Evolutionary conservation across 2,329 filamentous ascomycete genomes (phyloP), one percentile per base, ranked within the genome.

Genomic region (Teratosphaeria pseudoeucalypti): DNA sequence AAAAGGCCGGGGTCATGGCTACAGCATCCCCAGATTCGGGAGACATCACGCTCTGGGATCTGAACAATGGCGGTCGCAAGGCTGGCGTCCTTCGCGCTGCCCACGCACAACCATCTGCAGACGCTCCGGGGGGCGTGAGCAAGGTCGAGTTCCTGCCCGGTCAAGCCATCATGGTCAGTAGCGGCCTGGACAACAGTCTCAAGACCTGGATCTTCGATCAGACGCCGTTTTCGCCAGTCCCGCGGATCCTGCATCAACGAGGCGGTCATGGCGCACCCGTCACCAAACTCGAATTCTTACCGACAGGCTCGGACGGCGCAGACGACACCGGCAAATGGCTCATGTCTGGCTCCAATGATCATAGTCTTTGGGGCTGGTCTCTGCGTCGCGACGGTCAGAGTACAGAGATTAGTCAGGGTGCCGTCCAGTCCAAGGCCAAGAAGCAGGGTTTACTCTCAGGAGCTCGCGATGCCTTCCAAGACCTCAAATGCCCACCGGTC

Each of bases 191-290:
- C 73, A 99, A 99, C 74, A 90, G 92, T 10, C 78, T 99, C 61
- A 95, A 92, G 72, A 92, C 91, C 5, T 96, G 92, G 92, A 94
- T 97, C 62, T 96, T 96, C 67, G 92, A 97, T 69, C 87, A 95
- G 72, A 87, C 86, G 0, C 92, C 92, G 0, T 96, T 96, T 72
- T 94, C 89, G 0, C 86, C 92, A 0, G 81, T 92, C 11, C 94
- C 94, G 2, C 84, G 92, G 19, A 87, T 90, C 29, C 78, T 99
- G 34, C 94, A 99, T 73, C 84, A 85, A 2, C 83, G 94, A 65
- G 91, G 89, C 65, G 94, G 94, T 2, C 94, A 99, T 72, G 90
- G 92, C 10, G 91, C 88, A 2, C 87, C 92, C 0, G 85, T 97
- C 58, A 92, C 86, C 37, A 87, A 84, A 57, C 80, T 99, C 34